These are phyloP conservation scores for Penicillium janthinellum DNA, from an alignment of 2,329 filamentous ascomycete genomes.

Conservation along the genomic window DNA sequence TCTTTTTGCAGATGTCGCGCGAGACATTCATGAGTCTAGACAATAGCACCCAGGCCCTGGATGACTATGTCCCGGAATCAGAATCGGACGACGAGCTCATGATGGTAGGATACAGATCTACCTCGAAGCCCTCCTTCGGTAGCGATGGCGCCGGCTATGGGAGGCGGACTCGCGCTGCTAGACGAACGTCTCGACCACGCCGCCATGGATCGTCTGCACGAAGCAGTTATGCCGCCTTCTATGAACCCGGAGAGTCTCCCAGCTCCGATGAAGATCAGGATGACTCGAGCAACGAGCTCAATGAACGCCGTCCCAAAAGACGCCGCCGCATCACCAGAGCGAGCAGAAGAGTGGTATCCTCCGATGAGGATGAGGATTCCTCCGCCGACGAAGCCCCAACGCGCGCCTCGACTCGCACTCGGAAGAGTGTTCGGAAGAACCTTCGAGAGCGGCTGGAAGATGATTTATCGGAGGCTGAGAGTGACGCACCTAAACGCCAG, in stretches of 20 bases:
- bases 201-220: background rate
- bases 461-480: slow-evolving; percentile 39
- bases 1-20: slow-evolving; percentile 29
- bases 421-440: slow-evolving; percentile 35
- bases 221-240: slow-evolving; percentile 5
- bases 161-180: background rate
- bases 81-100: slow-evolving; percentile 17
- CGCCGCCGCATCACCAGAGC: background rate
- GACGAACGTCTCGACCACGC: background rate
- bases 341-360: background rate
- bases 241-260: background rate
- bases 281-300: slow-evolving; percentile 12
- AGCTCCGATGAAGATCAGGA: background rate
- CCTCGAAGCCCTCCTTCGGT: background rate
- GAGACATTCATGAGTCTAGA: slow-evolving; percentile 30
- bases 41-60: slow-evolving; percentile 28
- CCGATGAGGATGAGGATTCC: slow-evolving; percentile 16
- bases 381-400: slow-evolving; percentile 15
- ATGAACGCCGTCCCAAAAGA: background rate
- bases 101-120: background rate
- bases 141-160: slow-evolving; percentile 16
- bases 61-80: slow-evolving; percentile 16
- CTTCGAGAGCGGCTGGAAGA: slow-evolving; percentile 49
- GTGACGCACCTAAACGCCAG: slow-evolving; percentile 49
- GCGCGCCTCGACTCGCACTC: slow-evolving; percentile 36